phyloP scores from a whole-genome alignment of 73 alveolate species.

The Paramecium caudatum region DNA sequence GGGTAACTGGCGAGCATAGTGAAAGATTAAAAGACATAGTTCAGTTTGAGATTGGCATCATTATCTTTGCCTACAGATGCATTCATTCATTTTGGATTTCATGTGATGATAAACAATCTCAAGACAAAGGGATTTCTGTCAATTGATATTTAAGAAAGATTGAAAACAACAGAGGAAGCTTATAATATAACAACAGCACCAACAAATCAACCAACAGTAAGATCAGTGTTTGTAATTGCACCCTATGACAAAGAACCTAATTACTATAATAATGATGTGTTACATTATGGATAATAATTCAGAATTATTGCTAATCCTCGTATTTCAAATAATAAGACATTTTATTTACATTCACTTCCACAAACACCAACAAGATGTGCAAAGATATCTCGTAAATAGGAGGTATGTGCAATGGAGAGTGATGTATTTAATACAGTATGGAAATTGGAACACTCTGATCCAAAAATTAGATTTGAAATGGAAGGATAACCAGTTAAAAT shows the following conservation, averaged over 20 bases:
- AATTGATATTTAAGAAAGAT: conserved; percentile 67
- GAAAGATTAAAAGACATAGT: conserved; percentile 33
- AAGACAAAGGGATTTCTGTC: conserved; percentile 63
- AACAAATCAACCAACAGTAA: conserved; percentile 66
- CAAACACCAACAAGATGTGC: conserved; percentile 74
- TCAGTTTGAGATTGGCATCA: conserved; percentile 23
- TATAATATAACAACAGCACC: conserved; percentile 65
- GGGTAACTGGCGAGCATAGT: conserved; percentile 60
- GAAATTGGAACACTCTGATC: conserved; percentile 74
- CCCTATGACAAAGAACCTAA: conserved; percentile 64
- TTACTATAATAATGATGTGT: conserved; percentile 63
- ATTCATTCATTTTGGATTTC: conserved; percentile 50
- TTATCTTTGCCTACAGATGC: conserved; percentile 48
- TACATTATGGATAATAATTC: conserved; percentile 72
- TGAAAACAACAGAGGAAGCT: conserved; percentile 69
- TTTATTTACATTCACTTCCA: conserved; percentile 60
- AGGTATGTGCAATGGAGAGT: conserved; percentile 59
- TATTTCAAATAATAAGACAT: conserved; percentile 67
- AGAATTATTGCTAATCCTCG: conserved; percentile 67
- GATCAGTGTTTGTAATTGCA: conserved; percentile 63
- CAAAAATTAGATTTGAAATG: conserved; percentile 73
- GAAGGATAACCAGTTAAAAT: conserved; percentile 72
- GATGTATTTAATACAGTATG: conserved; percentile 73
- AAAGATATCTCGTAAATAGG: conserved; percentile 74
- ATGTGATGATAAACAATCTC: conserved; percentile 50